Percentiles rank a stretch among this genome's conserved stretches.
phyloP scores from a whole-genome alignment of 441 rosid species.

The Corymbia citriodora region DNA sequence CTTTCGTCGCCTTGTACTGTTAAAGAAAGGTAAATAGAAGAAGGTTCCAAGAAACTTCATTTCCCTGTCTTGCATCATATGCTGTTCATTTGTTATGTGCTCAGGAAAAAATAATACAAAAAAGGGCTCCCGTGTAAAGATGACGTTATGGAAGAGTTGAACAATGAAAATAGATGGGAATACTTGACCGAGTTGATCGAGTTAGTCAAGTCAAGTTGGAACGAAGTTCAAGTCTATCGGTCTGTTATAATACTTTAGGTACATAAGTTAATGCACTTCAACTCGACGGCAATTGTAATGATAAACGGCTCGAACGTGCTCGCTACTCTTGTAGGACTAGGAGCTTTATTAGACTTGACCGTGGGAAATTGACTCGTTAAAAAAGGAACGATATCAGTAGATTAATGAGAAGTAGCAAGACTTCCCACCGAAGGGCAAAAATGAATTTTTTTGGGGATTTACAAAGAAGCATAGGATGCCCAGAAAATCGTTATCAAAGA shows the following conservation, averaged over 20 bases:
- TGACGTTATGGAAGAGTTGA: not conserved
- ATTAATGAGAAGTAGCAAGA: not conserved
- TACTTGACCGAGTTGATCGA: not conserved
- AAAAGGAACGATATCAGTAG: not conserved
- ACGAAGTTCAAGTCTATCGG: not conserved
- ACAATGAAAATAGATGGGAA: not conserved
- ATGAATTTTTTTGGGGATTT: not conserved
- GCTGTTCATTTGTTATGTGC: not conserved
- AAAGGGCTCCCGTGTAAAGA: not conserved
- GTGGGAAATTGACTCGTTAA: not conserved
- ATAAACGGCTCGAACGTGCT: not conserved
- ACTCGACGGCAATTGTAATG: not conserved
- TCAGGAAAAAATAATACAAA: not conserved
- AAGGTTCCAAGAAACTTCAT: not conserved
- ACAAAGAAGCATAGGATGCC: not conserved
- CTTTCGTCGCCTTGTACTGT: not conserved
- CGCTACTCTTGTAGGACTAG: not conserved
- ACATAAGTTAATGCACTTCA: not conserved
- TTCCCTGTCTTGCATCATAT: not conserved
- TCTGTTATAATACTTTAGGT: not conserved
- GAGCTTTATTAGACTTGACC: not conserved
- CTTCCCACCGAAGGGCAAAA: not conserved
- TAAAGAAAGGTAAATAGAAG: not conserved
- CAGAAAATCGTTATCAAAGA: not conserved
- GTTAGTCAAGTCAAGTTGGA: not conserved